Evolutionary conservation across 441 rosid species (phyloP).

Genomic region (Viola pubescens): DNA sequence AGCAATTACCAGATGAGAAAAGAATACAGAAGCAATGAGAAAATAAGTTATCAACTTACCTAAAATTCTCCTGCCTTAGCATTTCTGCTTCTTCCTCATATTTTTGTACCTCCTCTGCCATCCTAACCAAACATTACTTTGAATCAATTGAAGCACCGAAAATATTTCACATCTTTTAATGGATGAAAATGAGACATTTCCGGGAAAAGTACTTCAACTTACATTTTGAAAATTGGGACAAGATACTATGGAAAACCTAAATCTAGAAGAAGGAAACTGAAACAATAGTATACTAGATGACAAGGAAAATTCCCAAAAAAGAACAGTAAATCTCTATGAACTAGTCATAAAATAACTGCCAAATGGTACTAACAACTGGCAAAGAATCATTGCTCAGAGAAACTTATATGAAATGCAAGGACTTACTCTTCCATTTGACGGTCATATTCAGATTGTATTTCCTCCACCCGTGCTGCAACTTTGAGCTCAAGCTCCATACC

Average conservation of each 20-base stretch:
- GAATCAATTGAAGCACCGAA: constrained; percentile 8
- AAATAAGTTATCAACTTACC: constrained; percentile 28
- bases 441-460: constrained; percentile 57
- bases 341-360: background rate
- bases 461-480: constrained; percentile 44
- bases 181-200: background rate
- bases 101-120: constrained; percentile 55
- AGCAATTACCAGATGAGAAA: background rate
- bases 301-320: background rate
- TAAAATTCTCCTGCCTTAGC: constrained; percentile 51
- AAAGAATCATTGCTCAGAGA: background rate
- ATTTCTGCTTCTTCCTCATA: constrained; percentile 60
- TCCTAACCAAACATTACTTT: constrained; percentile 36
- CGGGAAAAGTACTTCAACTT: background rate
- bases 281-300: background rate
- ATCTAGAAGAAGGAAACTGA: background rate
- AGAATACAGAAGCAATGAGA: constrained; percentile 3
- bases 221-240: background rate
- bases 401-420: constrained; percentile 1
- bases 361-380: no score
- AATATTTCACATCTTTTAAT: background rate
- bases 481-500: constrained; percentile 46
- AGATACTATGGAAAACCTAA: background rate
- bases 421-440: constrained; percentile 77
- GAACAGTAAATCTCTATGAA: background rate